A percentile compares a stretch with the other conserved stretches of the same genome.
These are phyloP conservation scores for Verbena officinalis DNA, from an alignment of 257 asterid genomes.

Conservation along the genomic window DNA sequence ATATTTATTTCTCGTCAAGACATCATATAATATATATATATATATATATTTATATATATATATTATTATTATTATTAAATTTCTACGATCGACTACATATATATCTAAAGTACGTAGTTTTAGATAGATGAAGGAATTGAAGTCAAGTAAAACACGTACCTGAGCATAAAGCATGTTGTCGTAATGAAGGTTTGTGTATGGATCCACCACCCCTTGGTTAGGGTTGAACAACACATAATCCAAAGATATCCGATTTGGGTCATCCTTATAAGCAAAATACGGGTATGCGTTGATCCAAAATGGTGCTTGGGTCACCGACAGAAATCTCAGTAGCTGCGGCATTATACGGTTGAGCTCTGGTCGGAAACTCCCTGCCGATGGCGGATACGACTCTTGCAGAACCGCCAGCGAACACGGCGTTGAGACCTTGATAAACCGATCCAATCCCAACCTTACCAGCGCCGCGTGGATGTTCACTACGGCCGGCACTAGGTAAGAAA, in stretches of 20 bases:
- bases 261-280: conserved; percentile 65
- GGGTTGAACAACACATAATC: conserved; percentile 66
- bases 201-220: conserved; percentile 58
- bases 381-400: conserved; percentile 68
- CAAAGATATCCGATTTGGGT: conserved; percentile 48
- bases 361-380: conserved; percentile 64
- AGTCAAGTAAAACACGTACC: conserved; percentile 31
- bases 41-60: no score
- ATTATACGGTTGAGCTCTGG: conserved; percentile 44
- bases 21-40: no score
- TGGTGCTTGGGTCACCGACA: conserved; percentile 53
- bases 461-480: conserved; percentile 66
- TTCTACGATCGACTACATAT: no score
- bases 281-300: conserved; percentile 86
- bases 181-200: conserved; percentile 57
- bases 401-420: conserved; percentile 67
- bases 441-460: conserved; percentile 51
- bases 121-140: no score
- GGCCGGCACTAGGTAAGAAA: conserved; percentile 58
- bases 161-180: conserved; percentile 85
- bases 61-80: no score
- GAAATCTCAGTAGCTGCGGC: conserved; percentile 60
- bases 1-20: no score
- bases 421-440: conserved; percentile 53
- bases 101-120: no score